Percentiles rank a stretch among this genome's conserved stretches.
phyloP scores from a whole-genome alignment of 2,329 filamentous ascomycete species.

The Aspergillus sp. region DNA sequence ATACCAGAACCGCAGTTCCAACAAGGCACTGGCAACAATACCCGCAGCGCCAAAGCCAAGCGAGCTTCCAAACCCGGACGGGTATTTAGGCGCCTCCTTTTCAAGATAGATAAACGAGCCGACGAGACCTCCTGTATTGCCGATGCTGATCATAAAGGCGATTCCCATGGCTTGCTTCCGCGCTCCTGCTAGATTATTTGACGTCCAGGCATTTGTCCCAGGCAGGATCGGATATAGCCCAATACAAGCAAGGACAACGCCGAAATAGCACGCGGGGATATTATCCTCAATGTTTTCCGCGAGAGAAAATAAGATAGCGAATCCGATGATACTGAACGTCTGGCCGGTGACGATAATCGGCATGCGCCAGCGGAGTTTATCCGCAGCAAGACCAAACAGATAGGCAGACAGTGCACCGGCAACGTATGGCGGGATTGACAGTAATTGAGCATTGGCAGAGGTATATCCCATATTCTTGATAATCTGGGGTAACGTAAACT shows the following conservation, averaged over 20 bases:
- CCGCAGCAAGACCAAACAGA: constrained; percentile 35
- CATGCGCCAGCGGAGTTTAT: constrained; percentile 40
- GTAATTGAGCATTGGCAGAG: constrained; percentile 31
- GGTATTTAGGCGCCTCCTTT: constrained; percentile 33
- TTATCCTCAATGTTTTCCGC: too few relatives aligned
- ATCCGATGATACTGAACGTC: too few relatives aligned
- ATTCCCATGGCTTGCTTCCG: constrained; percentile 45
- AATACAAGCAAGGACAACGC: not conserved
- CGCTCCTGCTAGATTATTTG: constrained; percentile 40
- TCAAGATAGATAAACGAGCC: constrained; percentile 36
- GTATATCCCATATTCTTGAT: constrained; percentile 45
- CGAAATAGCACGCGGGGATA: too few relatives aligned
- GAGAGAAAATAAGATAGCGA: too few relatives aligned
- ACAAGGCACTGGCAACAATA: constrained; percentile 9
- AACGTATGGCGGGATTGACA: constrained; percentile 33
- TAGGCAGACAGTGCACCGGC: constrained; percentile 31
- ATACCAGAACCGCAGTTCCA: not conserved
- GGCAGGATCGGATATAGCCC: constrained; percentile 42
- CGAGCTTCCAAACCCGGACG: constrained; percentile 34
- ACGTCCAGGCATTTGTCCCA: constrained; percentile 45
- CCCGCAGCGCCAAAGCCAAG: constrained; percentile 29
- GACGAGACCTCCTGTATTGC: constrained; percentile 41
- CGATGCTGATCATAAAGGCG: constrained; percentile 26
- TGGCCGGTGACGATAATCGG: constrained; percentile 34
- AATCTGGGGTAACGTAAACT: constrained; percentile 41